Evolutionary conservation across 768 basidiomycete species (phyloP).

Genomic region (Dendrothele bispora): DNA sequence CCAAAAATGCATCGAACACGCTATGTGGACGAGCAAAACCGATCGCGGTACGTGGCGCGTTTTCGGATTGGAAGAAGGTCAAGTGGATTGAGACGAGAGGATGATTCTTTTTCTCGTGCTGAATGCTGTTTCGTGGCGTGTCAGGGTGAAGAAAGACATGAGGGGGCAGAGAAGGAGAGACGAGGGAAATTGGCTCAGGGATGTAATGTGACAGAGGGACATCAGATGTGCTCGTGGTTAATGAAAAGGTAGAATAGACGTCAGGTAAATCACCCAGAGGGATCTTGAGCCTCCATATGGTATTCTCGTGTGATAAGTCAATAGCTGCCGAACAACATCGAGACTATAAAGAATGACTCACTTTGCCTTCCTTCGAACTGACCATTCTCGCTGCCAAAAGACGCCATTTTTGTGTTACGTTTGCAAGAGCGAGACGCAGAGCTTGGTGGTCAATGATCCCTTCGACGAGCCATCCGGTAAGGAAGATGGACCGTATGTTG

Average conservation of each 20-base stretch:
- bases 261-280: constrained; percentile 34
- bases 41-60: constrained; percentile 25
- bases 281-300: constrained; percentile 35
- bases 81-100: constrained; percentile 46
- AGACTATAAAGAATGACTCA: constrained; percentile 7
- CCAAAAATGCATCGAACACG: constrained; percentile 41
- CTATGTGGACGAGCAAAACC: constrained; percentile 43
- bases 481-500: constrained; percentile 28
- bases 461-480: constrained; percentile 44
- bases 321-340: neutral
- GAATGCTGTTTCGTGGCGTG: constrained; percentile 35
- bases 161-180: constrained; percentile 35
- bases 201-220: constrained; percentile 36
- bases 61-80: constrained; percentile 36
- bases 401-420: constrained; percentile 33
- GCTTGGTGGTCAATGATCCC: constrained; percentile 35
- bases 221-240: constrained; percentile 34
- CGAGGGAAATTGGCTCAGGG: constrained; percentile 28
- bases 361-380: constrained; percentile 18
- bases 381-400: constrained; percentile 30
- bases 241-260: constrained; percentile 32
- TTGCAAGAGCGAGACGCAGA: constrained; percentile 27
- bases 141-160: constrained; percentile 36
- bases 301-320: constrained; percentile 21
- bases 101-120: constrained; percentile 31